A percentile compares a stretch with the other conserved stretches of the same genome.
Evolutionary conservation across 345 rosid species (phyloP).

Genomic region (Brassica napus): DNA sequence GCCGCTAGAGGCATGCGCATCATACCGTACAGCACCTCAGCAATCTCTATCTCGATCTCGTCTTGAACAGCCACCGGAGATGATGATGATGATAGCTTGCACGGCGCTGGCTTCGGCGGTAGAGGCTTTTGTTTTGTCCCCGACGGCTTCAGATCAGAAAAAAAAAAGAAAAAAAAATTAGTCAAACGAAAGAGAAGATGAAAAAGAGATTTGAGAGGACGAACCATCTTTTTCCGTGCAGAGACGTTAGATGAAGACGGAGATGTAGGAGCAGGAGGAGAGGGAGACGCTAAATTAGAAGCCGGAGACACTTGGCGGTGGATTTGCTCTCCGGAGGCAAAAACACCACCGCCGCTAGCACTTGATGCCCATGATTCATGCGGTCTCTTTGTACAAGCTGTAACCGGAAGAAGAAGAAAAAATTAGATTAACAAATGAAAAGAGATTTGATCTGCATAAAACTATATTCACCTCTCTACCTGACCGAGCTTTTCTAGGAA

Average conservation of each 20-base stretch:
- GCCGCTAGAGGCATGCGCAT: constrained; percentile 80
- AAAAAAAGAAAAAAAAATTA: constrained; percentile 6
- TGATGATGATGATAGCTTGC: constrained; percentile 60
- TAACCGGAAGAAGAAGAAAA: not conserved
- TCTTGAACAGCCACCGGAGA: constrained; percentile 66
- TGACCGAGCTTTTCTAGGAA: constrained; percentile 99
- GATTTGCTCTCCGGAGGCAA: constrained; percentile 59
- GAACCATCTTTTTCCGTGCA: constrained; percentile 76
- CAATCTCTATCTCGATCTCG: constrained; percentile 98
- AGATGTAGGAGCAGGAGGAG: constrained; percentile 66
- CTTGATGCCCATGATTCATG: constrained; percentile 82
- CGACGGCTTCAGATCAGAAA: constrained; percentile 55
- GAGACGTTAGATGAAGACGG: constrained; percentile 91
- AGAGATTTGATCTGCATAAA: constrained; percentile 17
- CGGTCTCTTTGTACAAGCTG: constrained; percentile 91
- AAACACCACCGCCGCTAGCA: constrained; percentile 46
- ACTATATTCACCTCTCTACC: constrained; percentile 74
- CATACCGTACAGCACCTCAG: constrained; percentile 91
- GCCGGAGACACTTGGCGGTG: constrained; percentile 71
- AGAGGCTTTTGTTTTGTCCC: constrained; percentile 75
- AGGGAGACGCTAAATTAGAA: constrained; percentile 58
- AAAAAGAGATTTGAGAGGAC: constrained; percentile 32
- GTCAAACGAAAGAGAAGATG: not conserved
- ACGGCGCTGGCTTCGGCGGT: constrained; percentile 64
- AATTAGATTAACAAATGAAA: constrained; percentile 16